Conservation (phyloP, 2,329 filamentous ascomycete species). For the Colletotrichum caudatum region DNA sequence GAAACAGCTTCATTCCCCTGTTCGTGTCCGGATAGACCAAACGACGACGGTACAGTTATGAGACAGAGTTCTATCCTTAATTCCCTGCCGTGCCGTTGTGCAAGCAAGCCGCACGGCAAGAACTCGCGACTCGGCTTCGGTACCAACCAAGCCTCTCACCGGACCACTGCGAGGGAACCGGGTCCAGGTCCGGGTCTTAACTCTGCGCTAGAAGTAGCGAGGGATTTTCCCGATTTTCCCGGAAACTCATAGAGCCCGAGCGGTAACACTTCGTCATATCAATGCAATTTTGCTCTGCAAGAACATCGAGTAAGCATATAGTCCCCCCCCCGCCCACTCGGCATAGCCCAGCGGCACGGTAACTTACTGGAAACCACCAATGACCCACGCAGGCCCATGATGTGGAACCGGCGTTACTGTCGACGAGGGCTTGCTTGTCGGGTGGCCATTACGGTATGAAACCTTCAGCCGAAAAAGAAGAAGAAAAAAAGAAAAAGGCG, state of each 20-base stretch:
- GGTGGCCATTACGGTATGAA: constrained; percentile 3
- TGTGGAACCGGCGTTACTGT: background rate
- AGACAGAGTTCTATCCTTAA: background rate
- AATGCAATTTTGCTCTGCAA: constrained; percentile 30
- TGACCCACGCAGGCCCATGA: constrained; percentile 5
- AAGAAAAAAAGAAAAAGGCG: background rate
- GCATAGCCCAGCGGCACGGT: constrained; percentile 9
- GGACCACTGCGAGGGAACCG: constrained; percentile 15
- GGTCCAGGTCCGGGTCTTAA: constrained; percentile 16
- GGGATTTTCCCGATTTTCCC: constrained; percentile 17
- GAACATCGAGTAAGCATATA: constrained; percentile 18
- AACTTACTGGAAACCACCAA: constrained; percentile 31
- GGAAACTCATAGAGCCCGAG: constrained; percentile 18
- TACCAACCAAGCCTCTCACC: background rate
- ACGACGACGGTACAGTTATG: constrained; percentile 7
- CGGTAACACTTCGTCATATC: constrained; percentile 19
- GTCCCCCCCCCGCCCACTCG: background rate
- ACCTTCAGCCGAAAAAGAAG: background rate
- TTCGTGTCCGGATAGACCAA: constrained; percentile 4
- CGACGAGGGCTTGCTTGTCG: background rate
- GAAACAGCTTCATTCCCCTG: constrained; percentile 6
- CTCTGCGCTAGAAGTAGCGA: constrained; percentile 24
- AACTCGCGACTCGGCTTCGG: constrained; percentile 12
- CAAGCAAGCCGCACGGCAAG: constrained; percentile 11
- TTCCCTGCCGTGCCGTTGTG: background rate